These are phyloP conservation scores for Leucoagaricus sp. DNA, from an alignment of 1,284 basidiomycete species.

Conservation along the genomic window DNA sequence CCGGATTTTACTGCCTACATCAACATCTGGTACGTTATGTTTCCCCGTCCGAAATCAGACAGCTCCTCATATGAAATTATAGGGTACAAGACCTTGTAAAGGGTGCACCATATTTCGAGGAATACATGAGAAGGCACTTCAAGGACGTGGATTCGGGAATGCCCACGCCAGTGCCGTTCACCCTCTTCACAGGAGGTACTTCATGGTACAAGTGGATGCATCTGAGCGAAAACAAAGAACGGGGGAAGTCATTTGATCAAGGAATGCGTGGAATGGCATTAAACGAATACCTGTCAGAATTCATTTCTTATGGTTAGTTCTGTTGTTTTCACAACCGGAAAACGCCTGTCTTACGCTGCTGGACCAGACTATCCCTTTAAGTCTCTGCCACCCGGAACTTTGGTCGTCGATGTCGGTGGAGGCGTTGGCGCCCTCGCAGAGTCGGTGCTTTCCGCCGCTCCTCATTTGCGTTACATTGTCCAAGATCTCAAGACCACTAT, in stretches of 20 bases:
- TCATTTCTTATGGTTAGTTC: slow-evolving; percentile 10
- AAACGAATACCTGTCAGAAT: slow-evolving; percentile 3
- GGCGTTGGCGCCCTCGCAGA: slow-evolving; percentile 6
- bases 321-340: no score
- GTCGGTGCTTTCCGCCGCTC: neutral
- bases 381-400: neutral
- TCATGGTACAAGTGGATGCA: slow-evolving; percentile 12
- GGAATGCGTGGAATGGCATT: slow-evolving; percentile 12
- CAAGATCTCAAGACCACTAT: slow-evolving; percentile 4
- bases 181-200: neutral
- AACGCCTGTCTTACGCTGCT: no score
- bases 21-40: neutral
- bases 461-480: slow-evolving; percentile 7
- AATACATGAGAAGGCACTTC: slow-evolving; percentile 3
- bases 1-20: slow-evolving; percentile 11
- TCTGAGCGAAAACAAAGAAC: neutral
- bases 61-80: neutral
- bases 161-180: slow-evolving; percentile 3
- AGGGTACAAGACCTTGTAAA: neutral
- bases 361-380: slow-evolving; percentile 9
- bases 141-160: neutral
- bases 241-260: slow-evolving; percentile 8
- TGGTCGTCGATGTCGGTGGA: slow-evolving; percentile 9
- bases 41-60: neutral
- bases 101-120: neutral